phyloP scores from a whole-genome alignment of 495 filamentous ascomycete genomes.

The Talaromyces liani region DNA sequence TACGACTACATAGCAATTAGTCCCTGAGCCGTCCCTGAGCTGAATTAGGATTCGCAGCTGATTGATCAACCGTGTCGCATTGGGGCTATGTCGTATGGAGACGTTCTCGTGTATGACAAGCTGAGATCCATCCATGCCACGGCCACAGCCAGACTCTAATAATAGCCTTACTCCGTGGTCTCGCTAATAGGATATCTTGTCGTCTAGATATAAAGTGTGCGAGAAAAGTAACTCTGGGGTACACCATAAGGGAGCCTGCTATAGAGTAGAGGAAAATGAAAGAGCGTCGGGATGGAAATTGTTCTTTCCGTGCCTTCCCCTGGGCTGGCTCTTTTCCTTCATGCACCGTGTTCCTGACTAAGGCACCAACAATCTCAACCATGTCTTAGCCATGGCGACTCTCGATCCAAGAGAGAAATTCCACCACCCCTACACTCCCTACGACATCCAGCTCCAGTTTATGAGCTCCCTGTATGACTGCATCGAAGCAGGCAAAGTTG shows the following conservation, averaged over 20 bases:
- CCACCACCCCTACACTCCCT: conserved; percentile 88
- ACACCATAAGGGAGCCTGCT: background rate
- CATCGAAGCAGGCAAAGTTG: conserved; percentile 71
- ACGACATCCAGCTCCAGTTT: conserved; percentile 82
- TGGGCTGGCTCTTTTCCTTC: background rate
- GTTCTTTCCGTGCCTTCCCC: background rate
- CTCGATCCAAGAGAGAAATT: conserved; percentile 45
- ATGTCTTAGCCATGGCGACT: background rate
- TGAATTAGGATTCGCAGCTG: background rate
- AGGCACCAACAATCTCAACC: background rate
- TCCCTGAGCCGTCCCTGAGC: background rate
- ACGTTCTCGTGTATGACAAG: background rate
- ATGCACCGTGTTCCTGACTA: background rate
- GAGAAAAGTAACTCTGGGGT: background rate
- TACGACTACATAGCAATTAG: background rate
- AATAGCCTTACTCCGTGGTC: background rate
- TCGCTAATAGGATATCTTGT: background rate
- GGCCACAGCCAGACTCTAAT: background rate
- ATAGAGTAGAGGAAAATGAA: background rate
- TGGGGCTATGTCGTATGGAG: background rate
- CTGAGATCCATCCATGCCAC: background rate
- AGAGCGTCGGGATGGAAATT: background rate
- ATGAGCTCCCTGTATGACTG: conserved; percentile 83
- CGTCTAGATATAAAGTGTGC: background rate
- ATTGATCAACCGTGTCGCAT: background rate